A percentile compares a stretch with the other conserved stretches of the same genome.
phyloP scores from a whole-genome alignment of 2,329 filamentous ascomycete genomes.

The Dryadomyces sulphureus region DNA sequence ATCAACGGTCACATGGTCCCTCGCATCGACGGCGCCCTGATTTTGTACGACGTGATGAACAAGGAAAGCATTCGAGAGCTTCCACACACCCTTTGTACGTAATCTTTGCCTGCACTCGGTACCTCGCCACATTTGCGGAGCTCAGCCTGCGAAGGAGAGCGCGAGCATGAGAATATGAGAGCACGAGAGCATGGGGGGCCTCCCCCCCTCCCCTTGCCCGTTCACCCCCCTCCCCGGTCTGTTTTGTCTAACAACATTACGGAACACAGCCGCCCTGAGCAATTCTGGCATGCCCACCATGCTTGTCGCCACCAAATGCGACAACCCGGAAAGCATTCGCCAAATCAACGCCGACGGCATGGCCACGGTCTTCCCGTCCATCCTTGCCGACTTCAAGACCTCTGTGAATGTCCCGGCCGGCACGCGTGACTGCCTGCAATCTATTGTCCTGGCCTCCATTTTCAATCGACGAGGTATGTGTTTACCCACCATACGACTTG shows the following conservation, averaged over 20 bases:
- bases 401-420: constrained; percentile 56
- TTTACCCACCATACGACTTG: neutral
- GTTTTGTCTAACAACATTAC: neutral
- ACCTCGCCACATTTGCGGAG: neutral
- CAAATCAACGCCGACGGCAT: constrained; percentile 57
- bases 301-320: constrained; percentile 82
- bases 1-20: constrained; percentile 58
- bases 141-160: too few species aligned
- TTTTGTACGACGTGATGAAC: constrained; percentile 79
- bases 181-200: too few species aligned
- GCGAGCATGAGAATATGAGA: too few species aligned
- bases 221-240: too few species aligned
- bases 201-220: too few species aligned
- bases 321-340: constrained; percentile 54
- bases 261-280: constrained; percentile 50
- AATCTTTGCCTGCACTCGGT: neutral
- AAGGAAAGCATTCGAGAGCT: constrained; percentile 60
- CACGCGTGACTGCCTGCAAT: constrained; percentile 60
- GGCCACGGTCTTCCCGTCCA: constrained; percentile 48
- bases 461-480: constrained; percentile 52
- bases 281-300: constrained; percentile 62
- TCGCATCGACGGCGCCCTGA: constrained; percentile 65
- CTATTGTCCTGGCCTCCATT: constrained; percentile 60
- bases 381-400: constrained; percentile 59
- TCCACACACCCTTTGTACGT: constrained; percentile 63